Evolutionary conservation across 768 basidiomycete species (phyloP).

Genomic region (Boletus pseudo-olivaceus): DNA sequence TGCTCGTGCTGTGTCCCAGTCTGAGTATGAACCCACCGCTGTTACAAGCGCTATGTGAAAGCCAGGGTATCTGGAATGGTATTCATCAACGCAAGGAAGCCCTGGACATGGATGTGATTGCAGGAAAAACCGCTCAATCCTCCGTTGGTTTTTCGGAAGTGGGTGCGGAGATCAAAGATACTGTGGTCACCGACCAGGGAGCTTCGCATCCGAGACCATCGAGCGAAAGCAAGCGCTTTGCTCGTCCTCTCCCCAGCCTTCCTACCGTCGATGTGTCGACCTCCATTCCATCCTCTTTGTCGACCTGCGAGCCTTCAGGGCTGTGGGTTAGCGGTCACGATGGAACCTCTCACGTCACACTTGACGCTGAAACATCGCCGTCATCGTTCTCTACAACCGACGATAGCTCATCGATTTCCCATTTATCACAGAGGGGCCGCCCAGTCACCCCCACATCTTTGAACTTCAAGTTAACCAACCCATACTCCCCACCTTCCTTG

Average conservation of each 20-base stretch:
- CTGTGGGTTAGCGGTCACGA: not conserved
- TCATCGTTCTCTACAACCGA: slow-evolving; percentile 28
- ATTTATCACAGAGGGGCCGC: slow-evolving; percentile 27
- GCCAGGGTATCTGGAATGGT: slow-evolving; percentile 60
- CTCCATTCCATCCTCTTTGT: slow-evolving; percentile 4
- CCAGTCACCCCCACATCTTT: slow-evolving; percentile 35
- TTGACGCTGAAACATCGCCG: slow-evolving; percentile 21
- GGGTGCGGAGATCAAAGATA: not conserved
- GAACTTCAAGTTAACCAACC: slow-evolving; percentile 26
- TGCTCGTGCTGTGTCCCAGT: slow-evolving; percentile 86
- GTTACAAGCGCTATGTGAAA: slow-evolving; percentile 70
- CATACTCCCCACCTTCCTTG: slow-evolving; percentile 43
- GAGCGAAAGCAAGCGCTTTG: slow-evolving; percentile 15
- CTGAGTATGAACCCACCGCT: slow-evolving; percentile 74
- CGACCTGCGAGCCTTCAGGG: slow-evolving; percentile 2
- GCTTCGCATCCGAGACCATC: slow-evolving; percentile 1
- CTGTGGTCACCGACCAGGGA: not conserved
- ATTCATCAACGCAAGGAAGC: slow-evolving; percentile 6
- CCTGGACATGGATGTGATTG: not conserved
- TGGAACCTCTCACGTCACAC: not conserved
- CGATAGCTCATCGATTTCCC: slow-evolving; percentile 34
- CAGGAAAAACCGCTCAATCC: not conserved
- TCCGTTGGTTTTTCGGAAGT: not conserved
- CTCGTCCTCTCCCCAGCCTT: slow-evolving; percentile 26
- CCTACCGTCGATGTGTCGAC: slow-evolving; percentile 11